A percentile compares a stretch with the other conserved stretches of the same genome.
Evolutionary conservation across 495 filamentous ascomycete species (phyloP).

Genomic region (Durotheca rogersii): DNA sequence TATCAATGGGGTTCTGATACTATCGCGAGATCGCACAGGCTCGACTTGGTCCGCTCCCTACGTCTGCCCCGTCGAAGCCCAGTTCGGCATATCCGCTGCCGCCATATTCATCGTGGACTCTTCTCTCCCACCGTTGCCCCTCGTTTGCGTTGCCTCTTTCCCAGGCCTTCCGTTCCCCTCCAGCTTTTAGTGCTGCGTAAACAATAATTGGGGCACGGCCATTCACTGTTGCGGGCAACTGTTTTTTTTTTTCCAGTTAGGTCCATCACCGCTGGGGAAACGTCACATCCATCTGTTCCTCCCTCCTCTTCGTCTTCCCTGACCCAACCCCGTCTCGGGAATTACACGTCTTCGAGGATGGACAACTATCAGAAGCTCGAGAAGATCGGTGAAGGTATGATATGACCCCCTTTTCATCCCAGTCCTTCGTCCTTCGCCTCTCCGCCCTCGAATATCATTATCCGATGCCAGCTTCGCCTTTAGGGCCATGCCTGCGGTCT

Average conservation of each 20-base stretch:
- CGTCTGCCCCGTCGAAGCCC: background rate
- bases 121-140: conserved; percentile 24
- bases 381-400: conserved; percentile 95
- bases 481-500: too few relatives aligned
- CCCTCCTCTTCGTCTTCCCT: conserved; percentile 8
- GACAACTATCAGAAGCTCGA: conserved; percentile 99
- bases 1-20: conserved; percentile 25
- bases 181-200: conserved; percentile 25
- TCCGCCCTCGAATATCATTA: conserved; percentile 2
- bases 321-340: background rate
- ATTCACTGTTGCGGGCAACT: conserved; percentile 4
- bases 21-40: conserved; percentile 21
- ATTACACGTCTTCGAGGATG: conserved; percentile 54
- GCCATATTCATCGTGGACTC: conserved; percentile 6
- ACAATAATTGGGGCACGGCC: conserved; percentile 23
- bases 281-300: conserved; percentile 4
- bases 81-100: background rate
- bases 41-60: conserved; percentile 24
- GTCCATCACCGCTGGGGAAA: background rate
- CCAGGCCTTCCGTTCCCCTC: conserved; percentile 30
- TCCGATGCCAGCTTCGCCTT: background rate
- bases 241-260: conserved; percentile 4
- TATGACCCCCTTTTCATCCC: conserved; percentile 2
- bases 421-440: background rate
- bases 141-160: too few relatives aligned